Evolutionary conservation across 2,329 filamentous ascomycete genomes (phyloP), one percentile per base, ranked within the genome.

Genomic region (Calonectria leucothoes): DNA sequence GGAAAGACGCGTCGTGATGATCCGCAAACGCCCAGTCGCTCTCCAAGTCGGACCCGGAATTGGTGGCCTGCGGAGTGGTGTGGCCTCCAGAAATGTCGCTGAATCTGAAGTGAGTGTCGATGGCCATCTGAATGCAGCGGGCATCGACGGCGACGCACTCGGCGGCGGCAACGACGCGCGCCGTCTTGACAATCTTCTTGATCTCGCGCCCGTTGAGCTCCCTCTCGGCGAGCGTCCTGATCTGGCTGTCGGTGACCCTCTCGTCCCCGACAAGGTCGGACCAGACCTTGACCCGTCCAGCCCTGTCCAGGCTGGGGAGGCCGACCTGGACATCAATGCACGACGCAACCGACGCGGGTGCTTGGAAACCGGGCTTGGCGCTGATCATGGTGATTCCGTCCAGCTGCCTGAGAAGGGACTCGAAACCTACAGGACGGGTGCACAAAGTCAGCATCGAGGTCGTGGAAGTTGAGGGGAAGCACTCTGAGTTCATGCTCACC

Each of bases 321-420:
- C 84, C 81, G 0, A 87, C 76, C 0, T 79, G 49, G 3, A 87
- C 82, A 74, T 87, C 85, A 74, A 88, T 86, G 7, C 86, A 83
- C n/a, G 82, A 84, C 27, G 85, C 84, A 31, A 88, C 20, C 15
- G 37, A 45, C 15, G 52, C 29, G 14, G 55, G 33, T 3, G 39
- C 55, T 4, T 27, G n/a, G 8, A 61, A 39, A 1, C 55, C 14
- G 7, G 55, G 33, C 4, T 37, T 25, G 25, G 55, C 33, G n/a
- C 55, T 61, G 55, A 61, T 39, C 23, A 61, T 20, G 33, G 27
- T 17, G 14, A 29, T 61, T 37, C 55, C 55, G 14, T 61, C 33
- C 4, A 17, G 39, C 2, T 27, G 12, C 2, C 1, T 12, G 6
- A 61, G 23, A 6, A 61, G 37, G 11, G 17, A 39, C n/a, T 61